A percentile compares a stretch with the other conserved stretches of the same genome.
Conservation (phyloP, 441 rosid species). For the Theobroma grandiflorum region DNA sequence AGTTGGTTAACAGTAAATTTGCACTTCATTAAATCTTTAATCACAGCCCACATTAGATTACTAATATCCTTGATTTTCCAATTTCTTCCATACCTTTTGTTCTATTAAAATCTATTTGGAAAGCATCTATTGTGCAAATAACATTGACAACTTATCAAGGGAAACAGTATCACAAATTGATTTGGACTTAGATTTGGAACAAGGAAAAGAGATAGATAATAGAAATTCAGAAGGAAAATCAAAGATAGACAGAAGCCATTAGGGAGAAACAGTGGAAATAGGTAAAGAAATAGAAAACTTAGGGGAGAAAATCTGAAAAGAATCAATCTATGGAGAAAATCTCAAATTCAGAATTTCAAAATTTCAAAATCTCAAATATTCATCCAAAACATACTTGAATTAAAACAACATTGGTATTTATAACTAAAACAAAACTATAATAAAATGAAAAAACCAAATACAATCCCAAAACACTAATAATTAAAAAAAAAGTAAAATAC, state of each 20-base stretch:
- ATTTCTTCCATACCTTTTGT: neutral
- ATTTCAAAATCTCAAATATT: conserved; percentile 3
- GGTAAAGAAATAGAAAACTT: too few species aligned
- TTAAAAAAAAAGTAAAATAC: neutral
- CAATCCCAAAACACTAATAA: neutral
- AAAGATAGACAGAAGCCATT: neutral
- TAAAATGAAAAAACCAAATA: neutral
- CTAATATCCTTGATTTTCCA: neutral
- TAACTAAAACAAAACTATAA: neutral
- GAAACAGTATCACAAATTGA: neutral
- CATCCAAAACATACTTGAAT: neutral
- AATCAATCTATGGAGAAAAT: neutral
- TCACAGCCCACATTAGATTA: neutral
- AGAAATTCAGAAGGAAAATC: neutral
- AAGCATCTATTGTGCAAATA: neutral
- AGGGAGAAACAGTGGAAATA: neutral
- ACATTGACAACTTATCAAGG: neutral
- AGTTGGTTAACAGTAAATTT: neutral
- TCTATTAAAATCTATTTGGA: neutral
- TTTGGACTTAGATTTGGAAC: neutral
- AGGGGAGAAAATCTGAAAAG: neutral
- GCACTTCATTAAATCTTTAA: neutral
- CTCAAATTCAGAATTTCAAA: too few species aligned
- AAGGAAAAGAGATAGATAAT: neutral
- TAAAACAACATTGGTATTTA: neutral